These are phyloP conservation scores for Penicillium sumatraense DNA, from an alignment of 2,329 filamentous ascomycete species.

Conservation along the genomic window DNA sequence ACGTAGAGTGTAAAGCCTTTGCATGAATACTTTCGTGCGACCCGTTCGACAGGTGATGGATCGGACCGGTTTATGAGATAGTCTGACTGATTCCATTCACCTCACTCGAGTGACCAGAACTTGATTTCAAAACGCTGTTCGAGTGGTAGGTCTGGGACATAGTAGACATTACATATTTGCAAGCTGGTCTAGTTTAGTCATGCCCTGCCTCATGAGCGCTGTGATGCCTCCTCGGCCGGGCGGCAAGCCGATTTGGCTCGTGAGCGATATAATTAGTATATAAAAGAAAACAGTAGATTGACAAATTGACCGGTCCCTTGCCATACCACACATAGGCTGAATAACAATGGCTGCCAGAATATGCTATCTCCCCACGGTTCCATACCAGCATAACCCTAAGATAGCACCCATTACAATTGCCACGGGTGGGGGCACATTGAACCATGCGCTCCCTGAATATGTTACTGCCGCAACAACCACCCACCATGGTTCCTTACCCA, in stretches of 20 bases:
- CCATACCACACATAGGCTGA: no score
- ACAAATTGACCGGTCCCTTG: no score
- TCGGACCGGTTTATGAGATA: slow-evolving; percentile 6
- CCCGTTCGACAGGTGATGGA: slow-evolving; percentile 1
- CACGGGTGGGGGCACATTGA: slow-evolving; percentile 48
- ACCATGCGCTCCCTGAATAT: slow-evolving; percentile 56
- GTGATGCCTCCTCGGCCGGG: no score
- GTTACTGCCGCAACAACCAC: slow-evolving; percentile 61
- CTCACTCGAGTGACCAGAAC: neutral
- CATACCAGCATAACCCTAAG: slow-evolving; percentile 56
- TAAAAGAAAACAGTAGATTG: no score
- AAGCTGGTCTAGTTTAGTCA: no score
- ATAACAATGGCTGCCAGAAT: no score
- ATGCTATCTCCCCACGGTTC: slow-evolving; percentile 42
- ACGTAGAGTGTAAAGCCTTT: slow-evolving; percentile 6
- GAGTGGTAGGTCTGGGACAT: neutral
- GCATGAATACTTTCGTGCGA: slow-evolving; percentile 7
- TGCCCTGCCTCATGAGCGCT: no score
- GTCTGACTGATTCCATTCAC: neutral
- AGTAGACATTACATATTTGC: no score
- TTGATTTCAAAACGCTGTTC: neutral
- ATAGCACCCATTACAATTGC: slow-evolving; percentile 53
- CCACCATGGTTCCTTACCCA: slow-evolving; percentile 67
- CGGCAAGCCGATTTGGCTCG: no score
- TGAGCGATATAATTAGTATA: no score